phyloP scores from a whole-genome alignment of 1,284 basidiomycete species.

The Caloboletus inedulis region DNA sequence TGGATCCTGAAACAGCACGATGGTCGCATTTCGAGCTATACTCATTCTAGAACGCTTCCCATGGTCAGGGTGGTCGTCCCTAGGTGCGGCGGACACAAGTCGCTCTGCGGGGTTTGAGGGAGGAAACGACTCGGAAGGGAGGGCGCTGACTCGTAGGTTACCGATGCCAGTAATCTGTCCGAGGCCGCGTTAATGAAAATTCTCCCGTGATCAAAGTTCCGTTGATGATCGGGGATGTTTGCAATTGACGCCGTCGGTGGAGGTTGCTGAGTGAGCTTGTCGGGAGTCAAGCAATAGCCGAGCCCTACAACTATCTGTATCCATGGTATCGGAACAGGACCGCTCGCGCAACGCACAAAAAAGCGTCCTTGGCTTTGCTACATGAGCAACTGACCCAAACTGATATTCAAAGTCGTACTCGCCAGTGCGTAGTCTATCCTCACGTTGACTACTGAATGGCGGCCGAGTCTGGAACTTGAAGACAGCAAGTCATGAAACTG shows the following conservation, averaged over 20 bases:
- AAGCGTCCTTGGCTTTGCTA: not conserved
- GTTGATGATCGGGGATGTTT: conserved; percentile 6
- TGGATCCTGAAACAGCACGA: conserved; percentile 4
- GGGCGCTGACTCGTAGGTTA: not conserved
- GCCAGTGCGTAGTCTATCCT: not conserved
- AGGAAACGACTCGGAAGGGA: not conserved
- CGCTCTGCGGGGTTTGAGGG: conserved; percentile 11
- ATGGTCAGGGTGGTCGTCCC: conserved; percentile 17
- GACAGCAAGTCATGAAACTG: too few relatives aligned
- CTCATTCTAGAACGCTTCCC: conserved; percentile 6
- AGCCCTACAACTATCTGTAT: not conserved
- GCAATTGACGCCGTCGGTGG: conserved; percentile 9
- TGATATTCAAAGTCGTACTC: not conserved
- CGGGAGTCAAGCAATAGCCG: conserved; percentile 3
- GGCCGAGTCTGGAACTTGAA: not conserved
- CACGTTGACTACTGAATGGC: not conserved
- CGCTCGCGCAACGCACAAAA: not conserved
- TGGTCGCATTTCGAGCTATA: conserved; percentile 1
- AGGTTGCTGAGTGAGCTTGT: not conserved
- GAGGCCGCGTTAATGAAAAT: not conserved
- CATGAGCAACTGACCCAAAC: too few relatives aligned
- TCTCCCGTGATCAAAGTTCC: not conserved
- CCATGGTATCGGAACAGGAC: not conserved
- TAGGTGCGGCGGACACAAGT: conserved; percentile 1
- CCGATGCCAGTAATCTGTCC: not conserved